Evolutionary conservation across 2,329 filamentous ascomycete genomes (phyloP).

Genomic region (Teratosphaeria destructans): DNA sequence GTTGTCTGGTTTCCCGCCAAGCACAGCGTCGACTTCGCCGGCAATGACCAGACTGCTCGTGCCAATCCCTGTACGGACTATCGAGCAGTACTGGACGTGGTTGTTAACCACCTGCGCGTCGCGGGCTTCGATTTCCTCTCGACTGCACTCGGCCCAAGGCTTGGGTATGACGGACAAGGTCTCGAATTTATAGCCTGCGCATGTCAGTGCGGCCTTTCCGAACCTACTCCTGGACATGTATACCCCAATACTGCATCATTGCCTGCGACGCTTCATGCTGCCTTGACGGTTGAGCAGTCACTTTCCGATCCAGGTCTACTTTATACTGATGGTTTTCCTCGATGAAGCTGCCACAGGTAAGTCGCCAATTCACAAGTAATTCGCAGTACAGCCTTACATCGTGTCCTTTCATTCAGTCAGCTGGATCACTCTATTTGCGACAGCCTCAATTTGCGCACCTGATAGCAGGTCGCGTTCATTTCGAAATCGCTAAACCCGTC

Average conservation of each 20-base stretch:
- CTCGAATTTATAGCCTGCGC: constrained; percentile 88
- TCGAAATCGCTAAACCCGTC: constrained; percentile 81
- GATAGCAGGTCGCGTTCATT: constrained; percentile 88
- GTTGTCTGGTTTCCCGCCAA: constrained; percentile 65
- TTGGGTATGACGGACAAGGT: constrained; percentile 65
- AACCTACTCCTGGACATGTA: constrained; percentile 1
- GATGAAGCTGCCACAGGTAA: constrained; percentile 55
- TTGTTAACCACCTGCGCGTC: constrained; percentile 69
- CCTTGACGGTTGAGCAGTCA: constrained; percentile 34
- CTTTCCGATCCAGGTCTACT: constrained; percentile 46
- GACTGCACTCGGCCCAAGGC: constrained; percentile 61
- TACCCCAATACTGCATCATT: constrained; percentile 89
- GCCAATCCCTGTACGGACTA: constrained; percentile 81
- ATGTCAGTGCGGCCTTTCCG: background rate
- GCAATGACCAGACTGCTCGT: constrained; percentile 65
- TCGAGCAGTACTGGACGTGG: constrained; percentile 87
- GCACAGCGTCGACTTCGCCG: constrained; percentile 89
- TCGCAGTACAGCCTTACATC: constrained; percentile 33
- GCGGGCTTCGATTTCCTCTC: constrained; percentile 69
- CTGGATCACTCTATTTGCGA: background rate
- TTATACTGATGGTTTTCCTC: constrained; percentile 81
- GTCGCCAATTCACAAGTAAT: background rate
- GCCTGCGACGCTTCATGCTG: constrained; percentile 55
- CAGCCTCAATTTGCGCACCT: constrained; percentile 46
- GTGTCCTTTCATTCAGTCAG: constrained; percentile 38